Percentiles rank a stretch among this genome's conserved stretches.
Evolutionary conservation across 768 basidiomycete genomes (phyloP).

Genomic region (Russula virescens): DNA sequence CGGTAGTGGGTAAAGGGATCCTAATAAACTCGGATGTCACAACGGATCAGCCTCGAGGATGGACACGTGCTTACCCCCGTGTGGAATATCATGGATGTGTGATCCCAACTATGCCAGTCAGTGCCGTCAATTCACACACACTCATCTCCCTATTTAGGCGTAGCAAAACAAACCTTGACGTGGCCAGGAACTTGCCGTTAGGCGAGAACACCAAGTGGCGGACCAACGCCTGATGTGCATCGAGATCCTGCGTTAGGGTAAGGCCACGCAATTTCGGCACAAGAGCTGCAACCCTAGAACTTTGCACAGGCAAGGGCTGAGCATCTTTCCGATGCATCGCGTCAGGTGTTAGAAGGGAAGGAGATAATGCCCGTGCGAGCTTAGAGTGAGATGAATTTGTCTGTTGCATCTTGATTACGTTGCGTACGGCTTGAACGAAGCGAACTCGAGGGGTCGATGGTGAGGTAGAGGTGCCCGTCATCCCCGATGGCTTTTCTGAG

Average conservation of each 20-base stretch:
- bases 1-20: constrained; percentile 56
- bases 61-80: constrained; percentile 44
- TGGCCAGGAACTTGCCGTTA: constrained; percentile 67
- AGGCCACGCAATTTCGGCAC: constrained; percentile 52
- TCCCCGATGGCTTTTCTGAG: constrained; percentile 21
- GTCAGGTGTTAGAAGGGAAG: constrained; percentile 25
- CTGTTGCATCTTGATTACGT: constrained; percentile 40
- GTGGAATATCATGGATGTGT: constrained; percentile 60
- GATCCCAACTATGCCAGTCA: constrained; percentile 50
- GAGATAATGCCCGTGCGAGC: constrained; percentile 29
- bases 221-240: constrained; percentile 62
- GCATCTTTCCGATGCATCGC: constrained; percentile 19
- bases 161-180: constrained; percentile 46
- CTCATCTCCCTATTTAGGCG: not conserved
- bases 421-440: constrained; percentile 40
- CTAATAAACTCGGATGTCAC: constrained; percentile 31
- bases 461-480: constrained; percentile 24
- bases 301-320: constrained; percentile 34
- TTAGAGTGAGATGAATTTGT: constrained; percentile 27
- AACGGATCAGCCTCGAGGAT: not conserved
- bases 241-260: constrained; percentile 52
- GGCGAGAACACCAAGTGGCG: constrained; percentile 72
- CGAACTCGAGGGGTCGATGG: constrained; percentile 32
- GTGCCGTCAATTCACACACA: constrained; percentile 7
- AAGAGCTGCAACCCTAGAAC: constrained; percentile 50